A percentile compares a stretch with the other conserved stretches of the same genome.
These are phyloP conservation scores for Lactarius indigo DNA, from an alignment of 768 basidiomycete species.

Conservation along the genomic window DNA sequence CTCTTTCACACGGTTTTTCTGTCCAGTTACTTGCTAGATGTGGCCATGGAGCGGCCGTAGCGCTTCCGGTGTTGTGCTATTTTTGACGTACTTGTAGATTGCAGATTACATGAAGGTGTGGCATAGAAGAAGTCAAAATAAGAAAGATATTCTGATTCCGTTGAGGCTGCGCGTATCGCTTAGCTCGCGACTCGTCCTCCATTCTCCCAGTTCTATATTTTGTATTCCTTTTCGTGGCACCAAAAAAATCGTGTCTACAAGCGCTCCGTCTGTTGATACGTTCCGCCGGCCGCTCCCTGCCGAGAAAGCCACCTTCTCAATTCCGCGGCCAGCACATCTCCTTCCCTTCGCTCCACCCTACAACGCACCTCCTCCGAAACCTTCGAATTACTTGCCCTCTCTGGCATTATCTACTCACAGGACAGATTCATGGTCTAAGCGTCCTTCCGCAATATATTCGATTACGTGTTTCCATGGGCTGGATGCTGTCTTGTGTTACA, in stretches of 20 bases:
- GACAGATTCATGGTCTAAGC: neutral
- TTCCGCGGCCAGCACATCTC: neutral
- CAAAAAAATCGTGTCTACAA: neutral
- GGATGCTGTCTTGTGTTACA: neutral
- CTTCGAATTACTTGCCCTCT: constrained; percentile 3
- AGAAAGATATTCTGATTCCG: constrained; percentile 9
- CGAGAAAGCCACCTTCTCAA: neutral
- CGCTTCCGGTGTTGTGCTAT: neutral
- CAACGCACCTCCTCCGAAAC: neutral
- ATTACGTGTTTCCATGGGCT: constrained; percentile 7
- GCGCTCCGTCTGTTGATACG: constrained; percentile 14
- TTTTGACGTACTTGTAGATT: constrained; percentile 22
- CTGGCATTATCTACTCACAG: neutral
- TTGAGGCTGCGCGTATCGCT: neutral
- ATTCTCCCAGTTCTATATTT: neutral
- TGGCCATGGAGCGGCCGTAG: constrained; percentile 9
- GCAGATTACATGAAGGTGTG: constrained; percentile 14
- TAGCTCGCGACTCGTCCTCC: neutral
- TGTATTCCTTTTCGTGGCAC: neutral
- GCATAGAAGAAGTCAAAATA: constrained; percentile 17
- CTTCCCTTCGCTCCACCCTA: neutral
- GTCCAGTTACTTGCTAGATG: constrained; percentile 12
- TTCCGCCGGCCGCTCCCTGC: constrained; percentile 3
- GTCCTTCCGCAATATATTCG: neutral
- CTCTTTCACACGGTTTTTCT: neutral